phyloP scores from a whole-genome alignment of 495 filamentous ascomycete species.

The Parathielavia appendiculata region DNA sequence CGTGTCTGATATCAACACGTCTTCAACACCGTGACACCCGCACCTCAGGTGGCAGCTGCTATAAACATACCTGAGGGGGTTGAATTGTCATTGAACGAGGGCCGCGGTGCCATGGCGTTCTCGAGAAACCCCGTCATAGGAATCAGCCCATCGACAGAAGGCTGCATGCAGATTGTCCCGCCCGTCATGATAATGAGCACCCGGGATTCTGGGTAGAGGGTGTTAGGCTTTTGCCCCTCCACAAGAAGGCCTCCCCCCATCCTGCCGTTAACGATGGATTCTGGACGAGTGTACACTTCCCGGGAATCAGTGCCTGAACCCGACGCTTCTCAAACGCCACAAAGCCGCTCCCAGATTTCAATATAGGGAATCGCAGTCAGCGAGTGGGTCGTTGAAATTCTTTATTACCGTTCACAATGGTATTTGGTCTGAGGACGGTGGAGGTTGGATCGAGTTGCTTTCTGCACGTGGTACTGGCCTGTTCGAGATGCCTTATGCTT shows the following conservation, averaged over 20 bases:
- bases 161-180: slow-evolving; percentile 93
- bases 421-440: background rate
- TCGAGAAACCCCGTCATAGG: slow-evolving; percentile 79
- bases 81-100: slow-evolving; percentile 85
- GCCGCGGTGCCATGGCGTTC: slow-evolving; percentile 73
- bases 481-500: background rate
- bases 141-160: slow-evolving; percentile 58
- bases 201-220: slow-evolving; percentile 60
- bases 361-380: background rate
- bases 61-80: slow-evolving; percentile 22
- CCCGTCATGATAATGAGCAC: slow-evolving; percentile 91
- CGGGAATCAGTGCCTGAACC: background rate
- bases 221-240: slow-evolving; percentile 25
- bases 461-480: background rate
- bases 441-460: background rate
- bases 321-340: too few relatives aligned
- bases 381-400: background rate
- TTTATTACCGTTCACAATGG: background rate
- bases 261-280: slow-evolving; percentile 1
- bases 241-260: slow-evolving; percentile 27
- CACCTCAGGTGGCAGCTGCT: too few relatives aligned
- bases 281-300: background rate
- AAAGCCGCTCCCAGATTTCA: background rate
- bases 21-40: background rate
- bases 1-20: too few relatives aligned